Conservation (phyloP, 441 rosid genomes). For the Euphorbia celastroides region DNA sequence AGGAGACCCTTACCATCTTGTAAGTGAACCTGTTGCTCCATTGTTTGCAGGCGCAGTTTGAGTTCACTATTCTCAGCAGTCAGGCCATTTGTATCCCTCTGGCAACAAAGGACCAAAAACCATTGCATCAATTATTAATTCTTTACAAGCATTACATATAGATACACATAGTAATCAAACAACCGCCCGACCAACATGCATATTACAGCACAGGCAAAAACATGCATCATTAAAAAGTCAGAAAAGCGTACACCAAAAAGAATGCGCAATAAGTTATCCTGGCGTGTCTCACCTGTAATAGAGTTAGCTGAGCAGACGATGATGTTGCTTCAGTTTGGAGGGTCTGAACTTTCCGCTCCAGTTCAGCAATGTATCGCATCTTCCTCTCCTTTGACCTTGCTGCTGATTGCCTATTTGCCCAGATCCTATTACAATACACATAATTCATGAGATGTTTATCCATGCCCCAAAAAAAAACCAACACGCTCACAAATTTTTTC, state of each 20-base stretch:
- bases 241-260: background rate
- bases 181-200: slow-evolving; percentile 6
- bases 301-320: slow-evolving; percentile 86
- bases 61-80: slow-evolving; percentile 86
- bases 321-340: slow-evolving; percentile 95
- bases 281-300: slow-evolving; percentile 60
- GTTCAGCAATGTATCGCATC: slow-evolving; percentile 95
- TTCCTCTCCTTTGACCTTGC: slow-evolving; percentile 99
- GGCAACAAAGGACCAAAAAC: slow-evolving; percentile 21
- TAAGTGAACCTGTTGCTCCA: slow-evolving; percentile 96
- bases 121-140: background rate
- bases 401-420: slow-evolving; percentile 99
- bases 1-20: slow-evolving; percentile 75
- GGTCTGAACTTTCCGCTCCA: slow-evolving; percentile 95
- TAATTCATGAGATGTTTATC: slow-evolving; percentile 5
- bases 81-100: slow-evolving; percentile 97
- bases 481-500: background rate
- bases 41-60: slow-evolving; percentile 89
- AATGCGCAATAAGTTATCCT: background rate
- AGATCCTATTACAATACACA: slow-evolving; percentile 52
- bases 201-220: background rate
- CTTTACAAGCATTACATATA: no score
- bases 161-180: no score
- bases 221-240: background rate
- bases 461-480: background rate